A percentile compares a stretch with the other conserved stretches of the same genome.
Evolutionary conservation across 2,329 filamentous ascomycete species (phyloP).

Genomic region (Pestalotiopsis sp.): DNA sequence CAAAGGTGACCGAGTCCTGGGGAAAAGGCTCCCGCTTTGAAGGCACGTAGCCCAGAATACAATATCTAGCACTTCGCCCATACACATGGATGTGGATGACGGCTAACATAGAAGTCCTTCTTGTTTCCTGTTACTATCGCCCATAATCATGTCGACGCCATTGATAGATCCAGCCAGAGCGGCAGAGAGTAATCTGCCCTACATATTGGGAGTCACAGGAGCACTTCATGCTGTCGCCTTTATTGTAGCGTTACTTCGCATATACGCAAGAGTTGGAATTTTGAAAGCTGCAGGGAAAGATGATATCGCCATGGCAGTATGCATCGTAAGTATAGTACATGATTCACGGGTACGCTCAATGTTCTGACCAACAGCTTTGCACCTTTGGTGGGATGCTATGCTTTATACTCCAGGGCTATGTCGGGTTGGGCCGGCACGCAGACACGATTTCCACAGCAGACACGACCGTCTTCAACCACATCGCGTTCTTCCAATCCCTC

Average conservation of each 20-base stretch:
- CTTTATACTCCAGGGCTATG: conserved; percentile 47
- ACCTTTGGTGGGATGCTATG: conserved; percentile 30
- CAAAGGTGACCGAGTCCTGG: background rate
- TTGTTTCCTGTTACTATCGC: background rate
- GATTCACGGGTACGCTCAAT: conserved; percentile 22
- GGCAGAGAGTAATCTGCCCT: conserved; percentile 9
- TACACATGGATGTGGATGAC: background rate
- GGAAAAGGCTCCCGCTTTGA: background rate
- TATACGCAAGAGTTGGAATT: conserved; percentile 1
- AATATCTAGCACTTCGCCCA: background rate
- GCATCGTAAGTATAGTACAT: conserved; percentile 16
- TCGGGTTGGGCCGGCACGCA: conserved; percentile 38
- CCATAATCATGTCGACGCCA: background rate
- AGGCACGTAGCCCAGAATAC: background rate
- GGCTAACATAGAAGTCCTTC: background rate
- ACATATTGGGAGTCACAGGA: conserved; percentile 5
- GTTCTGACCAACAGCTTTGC: conserved; percentile 25
- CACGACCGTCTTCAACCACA: conserved; percentile 39
- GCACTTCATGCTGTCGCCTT: conserved; percentile 8
- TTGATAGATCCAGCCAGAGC: conserved; percentile 4
- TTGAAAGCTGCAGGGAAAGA: conserved; percentile 7
- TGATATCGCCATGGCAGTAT: conserved; percentile 8
- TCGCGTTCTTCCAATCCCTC: conserved; percentile 49
- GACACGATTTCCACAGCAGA: conserved; percentile 36
- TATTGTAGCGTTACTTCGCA: background rate